Evolutionary conservation across 2,329 filamentous ascomycete species (phyloP).

Genomic region (Emydomyces testavorans): DNA sequence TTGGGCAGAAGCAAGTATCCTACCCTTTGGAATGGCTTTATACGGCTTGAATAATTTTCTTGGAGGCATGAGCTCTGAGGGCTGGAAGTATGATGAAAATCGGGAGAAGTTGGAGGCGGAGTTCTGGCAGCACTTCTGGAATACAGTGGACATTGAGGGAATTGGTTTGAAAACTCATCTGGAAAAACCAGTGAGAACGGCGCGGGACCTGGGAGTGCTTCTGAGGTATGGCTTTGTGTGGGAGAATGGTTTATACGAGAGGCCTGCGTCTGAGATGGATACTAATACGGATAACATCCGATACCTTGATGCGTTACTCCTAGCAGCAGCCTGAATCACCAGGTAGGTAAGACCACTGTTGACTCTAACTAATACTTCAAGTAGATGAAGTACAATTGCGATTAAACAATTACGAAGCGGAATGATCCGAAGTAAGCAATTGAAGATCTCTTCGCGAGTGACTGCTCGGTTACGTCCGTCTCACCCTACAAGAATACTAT

Average conservation of each 20-base stretch:
- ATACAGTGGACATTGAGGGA: conserved; percentile 2
- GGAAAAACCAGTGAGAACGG: background rate
- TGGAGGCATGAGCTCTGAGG: too few species aligned
- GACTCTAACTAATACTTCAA: too few species aligned
- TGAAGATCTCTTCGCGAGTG: too few species aligned
- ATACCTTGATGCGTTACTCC: conserved; percentile 6
- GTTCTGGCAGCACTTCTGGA: conserved; percentile 9
- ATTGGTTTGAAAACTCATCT: background rate
- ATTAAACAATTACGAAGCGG: too few species aligned
- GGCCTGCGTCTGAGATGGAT: background rate
- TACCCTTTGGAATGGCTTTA: conserved; percentile 22
- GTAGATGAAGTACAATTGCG: too few species aligned
- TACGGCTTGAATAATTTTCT: background rate
- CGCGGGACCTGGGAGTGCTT: background rate
- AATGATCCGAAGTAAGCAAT: too few species aligned
- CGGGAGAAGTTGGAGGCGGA: conserved; percentile 2
- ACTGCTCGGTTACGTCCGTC: too few species aligned
- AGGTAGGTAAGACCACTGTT: too few species aligned
- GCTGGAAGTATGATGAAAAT: conserved; percentile 8
- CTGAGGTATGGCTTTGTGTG: background rate
- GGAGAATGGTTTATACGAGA: background rate
- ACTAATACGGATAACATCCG: background rate
- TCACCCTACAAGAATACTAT: too few species aligned
- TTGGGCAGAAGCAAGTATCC: conserved; percentile 19
- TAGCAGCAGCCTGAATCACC: too few species aligned